These are phyloP conservation scores for Syzygium jambos DNA, from an alignment of 345 rosid species.

Conservation along the genomic window DNA sequence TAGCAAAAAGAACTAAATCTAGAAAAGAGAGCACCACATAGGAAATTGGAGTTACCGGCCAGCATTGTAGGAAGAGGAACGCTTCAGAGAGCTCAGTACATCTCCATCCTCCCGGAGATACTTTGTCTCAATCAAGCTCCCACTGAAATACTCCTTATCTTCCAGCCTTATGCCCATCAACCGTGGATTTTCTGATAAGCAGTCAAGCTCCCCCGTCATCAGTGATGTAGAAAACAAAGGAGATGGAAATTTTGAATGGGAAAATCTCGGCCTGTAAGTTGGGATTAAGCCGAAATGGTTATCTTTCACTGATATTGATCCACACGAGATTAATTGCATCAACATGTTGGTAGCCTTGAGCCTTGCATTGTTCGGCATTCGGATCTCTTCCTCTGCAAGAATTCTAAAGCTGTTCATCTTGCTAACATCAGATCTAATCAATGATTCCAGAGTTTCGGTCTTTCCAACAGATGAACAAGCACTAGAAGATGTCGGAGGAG, in stretches of 20 bases:
- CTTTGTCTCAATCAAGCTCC: slow-evolving; percentile 81
- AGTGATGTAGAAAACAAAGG: slow-evolving; percentile 66
- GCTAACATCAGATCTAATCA: slow-evolving; percentile 80
- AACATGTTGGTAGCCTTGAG: slow-evolving; percentile 69
- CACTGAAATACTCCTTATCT: slow-evolving; percentile 90
- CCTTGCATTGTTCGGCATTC: slow-evolving; percentile 50
- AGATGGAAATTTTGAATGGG: slow-evolving; percentile 57
- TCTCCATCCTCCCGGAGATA: slow-evolving; percentile 40
- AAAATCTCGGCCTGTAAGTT: slow-evolving; percentile 59
- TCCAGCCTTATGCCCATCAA: slow-evolving; percentile 60
- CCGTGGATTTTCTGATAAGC: slow-evolving; percentile 76
- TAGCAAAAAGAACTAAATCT: neutral
- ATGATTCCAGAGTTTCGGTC: slow-evolving; percentile 83
- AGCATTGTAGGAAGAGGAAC: slow-evolving; percentile 92
- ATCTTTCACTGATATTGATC: slow-evolving; percentile 92
- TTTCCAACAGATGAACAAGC: slow-evolving; percentile 65
- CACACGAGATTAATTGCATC: slow-evolving; percentile 93
- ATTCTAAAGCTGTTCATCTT: slow-evolving; percentile 90
- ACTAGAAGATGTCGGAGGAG: slow-evolving; percentile 56
- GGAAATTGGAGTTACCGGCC: slow-evolving; percentile 49
- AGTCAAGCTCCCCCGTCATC: slow-evolving; percentile 74
- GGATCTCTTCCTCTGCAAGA: slow-evolving; percentile 68
- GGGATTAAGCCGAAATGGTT: slow-evolving; percentile 83
- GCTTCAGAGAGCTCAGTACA: slow-evolving; percentile 51
- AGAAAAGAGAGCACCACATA: neutral